Base-by-base conservation (phyloP, 192 early-diverging fungal species). In the Podila verticillata region DNA sequence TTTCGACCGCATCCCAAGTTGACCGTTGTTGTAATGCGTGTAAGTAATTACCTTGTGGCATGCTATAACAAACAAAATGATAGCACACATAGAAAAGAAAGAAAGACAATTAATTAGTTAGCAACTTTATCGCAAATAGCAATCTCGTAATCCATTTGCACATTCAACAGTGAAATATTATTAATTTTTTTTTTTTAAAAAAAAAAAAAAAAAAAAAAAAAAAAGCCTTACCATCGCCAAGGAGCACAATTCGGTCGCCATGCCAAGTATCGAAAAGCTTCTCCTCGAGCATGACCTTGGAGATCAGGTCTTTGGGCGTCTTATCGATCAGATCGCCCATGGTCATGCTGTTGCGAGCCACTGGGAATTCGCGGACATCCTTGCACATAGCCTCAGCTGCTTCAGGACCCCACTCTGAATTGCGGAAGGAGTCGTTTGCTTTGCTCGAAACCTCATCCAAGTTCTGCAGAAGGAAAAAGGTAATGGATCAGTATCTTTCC, bases 361-460 rank as follows among this genome's bases (percentile, higher is more conserved):
- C 62, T 4, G 34, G 32, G 26, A 63, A 63, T 2, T 28, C n/a
- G 10, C 44, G 8, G 3, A 63, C 39, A 22, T 63, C 62, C 13
- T 63, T 63, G 39, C 62, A 63, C 39, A 63, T 63, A 2, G 62
- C 62, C 12, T 63, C 62, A 8, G 39, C 62, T 7, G 62, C 62
- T 39, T 63, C 62, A 13, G 62, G 62, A 17, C 62, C 62, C 62
- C 62, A 63, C 28, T 63, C 28, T 48, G 62, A 63, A 22, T 47
- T 30, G 4, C 6, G 6, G 39, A 28, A 44, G 12, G n/a, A 44
- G 13, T 63, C 62, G 3, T 63, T 44, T 13, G 7, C 7, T 13
- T 26, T 29, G 35, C 35, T 22, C 15, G 35, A 24, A 35, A 19
- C 22, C 3, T 48, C 39, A 3, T 63, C 5, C 24, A 63, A 17